Base-by-base conservation (phyloP, 2,329 filamentous ascomycete genomes). In the Colletotrichum lentis region DNA sequence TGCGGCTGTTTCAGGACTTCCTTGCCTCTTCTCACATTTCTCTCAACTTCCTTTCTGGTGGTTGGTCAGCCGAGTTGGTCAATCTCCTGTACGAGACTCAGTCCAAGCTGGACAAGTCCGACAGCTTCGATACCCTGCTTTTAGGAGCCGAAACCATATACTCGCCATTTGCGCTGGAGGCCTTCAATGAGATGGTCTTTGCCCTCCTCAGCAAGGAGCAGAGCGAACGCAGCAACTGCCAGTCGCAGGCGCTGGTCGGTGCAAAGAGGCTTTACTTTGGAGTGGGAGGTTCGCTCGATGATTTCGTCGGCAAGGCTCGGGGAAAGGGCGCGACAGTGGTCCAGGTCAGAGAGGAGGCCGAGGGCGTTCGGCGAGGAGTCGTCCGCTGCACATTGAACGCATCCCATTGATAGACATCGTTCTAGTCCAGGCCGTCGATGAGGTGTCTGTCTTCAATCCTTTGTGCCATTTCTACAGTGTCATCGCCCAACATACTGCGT, bases 261-360 rank as follows among this genome's bases (percentile, higher is more conserved):
- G 92, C 92, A 1, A 96, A 96, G 80, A 86, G 88, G 71, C 84
- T 94, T 12, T 96, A 96, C 78, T 96, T 96, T 78, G 92, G 92
- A 3, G 92, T 96, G 5, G 92, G 92, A 0, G 92, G 92, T 0
- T 94, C 91, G 22, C 84, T 96, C 24, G 90, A 93, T 76, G 91
- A 92, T 71, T 93, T 96, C 72, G 80, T 89, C 55, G 78, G 82
- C 58, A 81, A 79, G 70, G 84, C 87, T 49, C 79, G 79, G 62
- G 79, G 76, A 0, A 81, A 81, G 44, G 87, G 86, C 2, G 82
- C 80, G 12, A 70, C 72, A 3, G 83, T 90, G 43, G 77, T 81
- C 47, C 80, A 82, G 56, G 71, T 90, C 41, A 81, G 85, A 66
- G 86, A 90, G 73, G 88, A 90, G 74, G 80, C 81, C 0, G 85